Conservation (phyloP, 257 asterid species). For the Paraleonurus japonicus region DNA sequence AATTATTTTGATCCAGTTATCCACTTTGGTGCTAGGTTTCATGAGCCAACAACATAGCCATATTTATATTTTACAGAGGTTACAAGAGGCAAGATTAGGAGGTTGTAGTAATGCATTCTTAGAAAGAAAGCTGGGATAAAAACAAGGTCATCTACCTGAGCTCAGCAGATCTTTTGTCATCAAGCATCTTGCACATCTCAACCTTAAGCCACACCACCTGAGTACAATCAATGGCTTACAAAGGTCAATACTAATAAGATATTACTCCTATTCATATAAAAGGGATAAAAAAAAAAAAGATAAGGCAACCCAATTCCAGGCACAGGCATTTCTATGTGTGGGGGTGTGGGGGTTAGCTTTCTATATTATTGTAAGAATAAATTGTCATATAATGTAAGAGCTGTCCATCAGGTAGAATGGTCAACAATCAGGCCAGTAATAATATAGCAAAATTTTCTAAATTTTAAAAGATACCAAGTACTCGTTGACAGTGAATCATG, state of each 20-base stretch:
- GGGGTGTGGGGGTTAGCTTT: neutral
- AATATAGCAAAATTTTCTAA: neutral
- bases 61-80: neutral
- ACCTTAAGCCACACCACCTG: conserved; percentile 72
- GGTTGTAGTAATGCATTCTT: neutral
- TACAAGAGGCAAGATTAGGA: neutral
- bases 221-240: neutral
- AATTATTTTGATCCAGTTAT: neutral
- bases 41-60: neutral
- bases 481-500: neutral
- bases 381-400: neutral
- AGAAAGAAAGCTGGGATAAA: neutral
- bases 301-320: conserved; percentile 1
- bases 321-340: neutral
- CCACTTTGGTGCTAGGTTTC: neutral
- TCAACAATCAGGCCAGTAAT: neutral
- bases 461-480: neutral
- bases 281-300: neutral
- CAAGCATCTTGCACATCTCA: conserved; percentile 75
- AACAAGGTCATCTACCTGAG: conserved; percentile 48
- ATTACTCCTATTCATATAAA: neutral
- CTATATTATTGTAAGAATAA: neutral
- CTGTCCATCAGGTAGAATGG: neutral
- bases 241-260: conserved; percentile 7
- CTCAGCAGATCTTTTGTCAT: conserved; percentile 80